Evolutionary conservation across 106 monocot species (phyloP).

Genomic region (Dendrobium huoshanense): DNA sequence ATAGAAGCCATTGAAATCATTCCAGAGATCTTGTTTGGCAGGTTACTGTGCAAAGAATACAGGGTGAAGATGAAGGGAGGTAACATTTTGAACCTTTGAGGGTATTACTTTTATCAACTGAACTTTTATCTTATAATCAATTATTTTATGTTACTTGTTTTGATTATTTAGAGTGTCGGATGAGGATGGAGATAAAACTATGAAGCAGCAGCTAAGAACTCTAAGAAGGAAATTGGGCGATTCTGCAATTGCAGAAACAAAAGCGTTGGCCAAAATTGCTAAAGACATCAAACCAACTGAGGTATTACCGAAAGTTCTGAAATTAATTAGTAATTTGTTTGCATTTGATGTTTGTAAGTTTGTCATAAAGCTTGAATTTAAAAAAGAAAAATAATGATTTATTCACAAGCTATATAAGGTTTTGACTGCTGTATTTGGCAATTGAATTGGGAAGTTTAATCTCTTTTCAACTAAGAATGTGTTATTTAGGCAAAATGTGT

Average conservation of each 20-base stretch:
- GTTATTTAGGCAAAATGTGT: not conserved
- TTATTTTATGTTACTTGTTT: constrained; percentile 5
- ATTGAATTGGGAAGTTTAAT: not conserved
- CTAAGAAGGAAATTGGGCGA: constrained; percentile 64
- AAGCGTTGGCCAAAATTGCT: constrained; percentile 11
- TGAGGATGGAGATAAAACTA: constrained; percentile 31
- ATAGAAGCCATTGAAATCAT: not conserved
- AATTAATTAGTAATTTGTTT: not conserved
- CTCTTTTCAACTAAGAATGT: not conserved
- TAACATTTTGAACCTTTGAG: constrained; percentile 10
- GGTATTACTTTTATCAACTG: not conserved
- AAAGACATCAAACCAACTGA: constrained; percentile 14
- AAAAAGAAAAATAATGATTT: not conserved
- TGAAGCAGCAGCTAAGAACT: constrained; percentile 26
- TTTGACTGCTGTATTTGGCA: not conserved
- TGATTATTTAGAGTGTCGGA: constrained; percentile 33
- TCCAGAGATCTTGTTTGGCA: constrained; percentile 20
- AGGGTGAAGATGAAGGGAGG: constrained; percentile 62
- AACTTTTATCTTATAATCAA: not conserved
- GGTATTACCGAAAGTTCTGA: constrained; percentile 20
- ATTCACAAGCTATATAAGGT: not conserved
- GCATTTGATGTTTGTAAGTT: not conserved
- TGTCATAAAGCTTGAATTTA: not conserved
- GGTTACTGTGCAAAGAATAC: constrained; percentile 79
- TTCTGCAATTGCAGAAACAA: constrained; percentile 31